phyloP scores from a whole-genome alignment of 129 eudicot species.

The Scalesia atractyloides region DNA sequence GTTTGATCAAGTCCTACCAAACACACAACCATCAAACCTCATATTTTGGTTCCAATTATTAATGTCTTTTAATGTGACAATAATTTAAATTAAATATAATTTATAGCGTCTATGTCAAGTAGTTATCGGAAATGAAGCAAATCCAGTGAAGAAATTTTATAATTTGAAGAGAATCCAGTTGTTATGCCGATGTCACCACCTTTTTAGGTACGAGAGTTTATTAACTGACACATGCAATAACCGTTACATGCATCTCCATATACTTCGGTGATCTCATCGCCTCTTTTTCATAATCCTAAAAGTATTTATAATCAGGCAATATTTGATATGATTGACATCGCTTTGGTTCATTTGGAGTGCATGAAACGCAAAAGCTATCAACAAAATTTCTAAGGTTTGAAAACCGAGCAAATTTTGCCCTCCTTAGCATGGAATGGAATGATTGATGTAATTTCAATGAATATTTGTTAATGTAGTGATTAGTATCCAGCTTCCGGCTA shows the following conservation, averaged over 20 bases:
- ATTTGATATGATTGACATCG: too few relatives aligned
- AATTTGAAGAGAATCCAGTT: neutral
- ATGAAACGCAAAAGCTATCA: too few relatives aligned
- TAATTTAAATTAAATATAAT: neutral
- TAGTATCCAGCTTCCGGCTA: too few relatives aligned
- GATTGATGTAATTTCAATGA: too few relatives aligned
- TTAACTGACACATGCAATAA: neutral
- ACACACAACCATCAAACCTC: conserved; percentile 2
- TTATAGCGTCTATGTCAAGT: neutral
- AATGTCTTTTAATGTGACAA: neutral
- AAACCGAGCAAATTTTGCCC: too few relatives aligned
- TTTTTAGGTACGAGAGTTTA: neutral
- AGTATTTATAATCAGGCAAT: too few relatives aligned
- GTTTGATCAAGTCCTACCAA: conserved; percentile 6
- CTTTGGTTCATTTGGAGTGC: too few relatives aligned
- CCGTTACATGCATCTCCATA: neutral
- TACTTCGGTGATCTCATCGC: neutral
- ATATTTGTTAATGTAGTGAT: too few relatives aligned
- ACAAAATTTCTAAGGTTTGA: too few relatives aligned
- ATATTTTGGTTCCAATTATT: conserved; percentile 1
- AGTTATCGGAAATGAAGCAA: neutral
- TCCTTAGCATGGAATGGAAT: too few relatives aligned
- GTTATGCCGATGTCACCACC: neutral
- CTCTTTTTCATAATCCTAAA: too few relatives aligned
- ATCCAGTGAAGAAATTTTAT: neutral